Evolutionary conservation across 1,139 yeast species (phyloP), one percentile per base, ranked within the genome.

Genomic region (Pichia norvegensis): DNA sequence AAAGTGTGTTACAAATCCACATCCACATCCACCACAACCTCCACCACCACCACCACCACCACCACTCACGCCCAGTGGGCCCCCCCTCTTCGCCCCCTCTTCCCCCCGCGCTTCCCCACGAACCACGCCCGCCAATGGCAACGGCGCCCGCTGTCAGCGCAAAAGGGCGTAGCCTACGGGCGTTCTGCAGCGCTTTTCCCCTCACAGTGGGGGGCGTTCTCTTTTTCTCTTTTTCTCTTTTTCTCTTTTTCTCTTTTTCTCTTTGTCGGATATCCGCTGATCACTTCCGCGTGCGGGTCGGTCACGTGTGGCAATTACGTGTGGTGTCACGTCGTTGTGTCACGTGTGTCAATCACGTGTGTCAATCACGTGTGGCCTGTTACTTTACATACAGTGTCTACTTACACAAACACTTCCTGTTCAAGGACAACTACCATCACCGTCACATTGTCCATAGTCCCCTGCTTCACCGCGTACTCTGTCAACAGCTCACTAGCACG

Each of bases 361-460:
- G 27, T 23, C 11, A 11, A 9, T 23, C n/a, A n/a, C 31, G 31
- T 27, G 29, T 27, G 13, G 11, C 13, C n/a, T n/a, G n/a, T n/a
- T n/a, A n/a, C n/a, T n/a, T n/a, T n/a, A n/a, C n/a, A n/a, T n/a
- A n/a, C n/a, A n/a, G n/a, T n/a, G n/a, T n/a, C n/a, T n/a, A 16
- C 2, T 13, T 35, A 19, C 23, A 11, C 38, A 57, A 74, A 73
- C 8, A 76, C 74, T 17, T 67, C 61, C 23, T 67, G 62, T 55
- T 79, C 81, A 50, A 84, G 71, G 46, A 76, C 68, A 4, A 84
- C 79, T 25, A 92, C 88, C 97, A 92, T 87, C 29, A 85, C 94
- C 0, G 98, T 90, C 38, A 92, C 79, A 62, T 92, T 92, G 65
- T 92, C 99, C 4, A 95, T 84, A 17, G 95, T 84, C 38, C 85